A percentile compares a stretch with the other conserved stretches of the same genome.
phyloP scores from a whole-genome alignment of 1,284 basidiomycete species.

The Lentinula novae-zelandiae region DNA sequence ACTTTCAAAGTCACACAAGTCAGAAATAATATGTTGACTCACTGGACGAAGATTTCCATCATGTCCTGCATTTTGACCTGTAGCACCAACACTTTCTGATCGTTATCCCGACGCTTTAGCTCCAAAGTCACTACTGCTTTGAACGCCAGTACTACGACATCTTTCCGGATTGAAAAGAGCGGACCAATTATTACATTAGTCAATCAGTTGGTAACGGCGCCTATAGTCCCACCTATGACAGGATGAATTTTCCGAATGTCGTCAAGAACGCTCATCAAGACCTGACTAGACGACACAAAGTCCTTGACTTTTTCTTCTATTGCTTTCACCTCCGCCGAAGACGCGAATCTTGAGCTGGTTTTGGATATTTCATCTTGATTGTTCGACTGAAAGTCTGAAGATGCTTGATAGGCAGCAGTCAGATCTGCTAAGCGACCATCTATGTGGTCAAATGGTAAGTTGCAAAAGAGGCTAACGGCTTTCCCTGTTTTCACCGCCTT shows the following conservation, averaged over 20 bases:
- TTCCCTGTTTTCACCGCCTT: too few species aligned
- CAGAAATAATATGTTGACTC: neutral
- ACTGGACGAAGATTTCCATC: constrained; percentile 26
- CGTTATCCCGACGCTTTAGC: constrained; percentile 27
- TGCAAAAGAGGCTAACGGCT: too few species aligned
- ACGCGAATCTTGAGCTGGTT: neutral
- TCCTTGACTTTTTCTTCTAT: constrained; percentile 21
- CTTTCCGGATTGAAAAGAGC: neutral
- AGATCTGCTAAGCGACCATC: neutral
- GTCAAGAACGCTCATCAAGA: constrained; percentile 26
- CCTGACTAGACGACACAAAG: constrained; percentile 24
- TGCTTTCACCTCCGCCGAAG: neutral
- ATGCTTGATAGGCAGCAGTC: neutral
- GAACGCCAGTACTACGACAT: constrained; percentile 27
- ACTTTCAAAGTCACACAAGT: neutral
- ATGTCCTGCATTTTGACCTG: constrained; percentile 25
- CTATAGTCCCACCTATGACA: constrained; percentile 10
- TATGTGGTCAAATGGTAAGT: neutral
- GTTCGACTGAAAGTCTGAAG: neutral
- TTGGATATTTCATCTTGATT: constrained; percentile 2
- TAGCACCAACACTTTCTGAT: constrained; percentile 24
- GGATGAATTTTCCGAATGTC: constrained; percentile 26
- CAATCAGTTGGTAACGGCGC: neutral
- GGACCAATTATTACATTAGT: neutral
- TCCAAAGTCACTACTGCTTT: constrained; percentile 28